A percentile compares a stretch with the other conserved stretches of the same genome.
These are phyloP conservation scores for Colletotrichum graminicola DNA, from an alignment of 2,329 filamentous ascomycete genomes.

Conservation along the genomic window DNA sequence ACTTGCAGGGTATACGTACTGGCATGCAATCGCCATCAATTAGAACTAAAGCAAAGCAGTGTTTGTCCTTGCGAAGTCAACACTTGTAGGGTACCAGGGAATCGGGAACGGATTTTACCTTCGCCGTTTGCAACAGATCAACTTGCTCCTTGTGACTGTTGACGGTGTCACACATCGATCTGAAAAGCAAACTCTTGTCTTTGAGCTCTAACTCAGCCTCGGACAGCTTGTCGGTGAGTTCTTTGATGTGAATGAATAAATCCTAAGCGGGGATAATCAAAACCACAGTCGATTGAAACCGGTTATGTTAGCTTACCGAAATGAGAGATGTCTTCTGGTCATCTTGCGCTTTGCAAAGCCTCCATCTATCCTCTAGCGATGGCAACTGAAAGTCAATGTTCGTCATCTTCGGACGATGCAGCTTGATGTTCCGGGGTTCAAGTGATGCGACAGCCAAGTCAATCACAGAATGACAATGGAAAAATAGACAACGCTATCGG, in stretches of 20 bases:
- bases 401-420: not conserved
- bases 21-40: constrained; percentile 56
- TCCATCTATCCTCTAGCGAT: not conserved
- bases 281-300: not conserved
- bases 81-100: too few relatives aligned
- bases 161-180: not conserved
- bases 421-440: too few relatives aligned
- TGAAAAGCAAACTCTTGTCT: constrained; percentile 9
- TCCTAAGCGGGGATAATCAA: not conserved
- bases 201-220: constrained; percentile 10
- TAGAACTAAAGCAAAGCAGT: constrained; percentile 51
- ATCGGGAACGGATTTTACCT: not conserved
- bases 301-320: not conserved
- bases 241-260: constrained; percentile 11
- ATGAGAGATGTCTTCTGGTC: constrained; percentile 20
- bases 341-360: constrained; percentile 3
- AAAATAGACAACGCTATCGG: not conserved
- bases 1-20: constrained; percentile 43
- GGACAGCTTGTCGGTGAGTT: not conserved
- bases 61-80: constrained; percentile 40
- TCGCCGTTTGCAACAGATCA: constrained; percentile 1
- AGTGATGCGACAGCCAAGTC: too few relatives aligned
- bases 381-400: not conserved
- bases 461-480: accelerated
- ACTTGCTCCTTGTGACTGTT: not conserved